Base-by-base conservation (phyloP, 257 asterid species). In the Sherardia arvensis region DNA sequence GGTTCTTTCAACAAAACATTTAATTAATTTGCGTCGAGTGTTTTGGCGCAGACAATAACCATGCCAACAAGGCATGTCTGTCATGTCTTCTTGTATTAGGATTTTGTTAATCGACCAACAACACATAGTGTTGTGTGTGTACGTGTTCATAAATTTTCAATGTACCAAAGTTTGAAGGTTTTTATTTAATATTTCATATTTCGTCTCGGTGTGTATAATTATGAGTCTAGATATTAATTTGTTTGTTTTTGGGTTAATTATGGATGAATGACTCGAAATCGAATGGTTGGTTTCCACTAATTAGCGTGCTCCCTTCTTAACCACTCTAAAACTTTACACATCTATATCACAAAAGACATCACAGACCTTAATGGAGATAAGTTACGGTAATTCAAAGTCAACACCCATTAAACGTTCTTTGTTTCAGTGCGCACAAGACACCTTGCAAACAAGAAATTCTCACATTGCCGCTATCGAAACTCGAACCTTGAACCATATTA, bases 31-130 rank as follows among this genome's bases (percentile, higher is more conserved):
- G 64, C 30, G 22, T 45, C 59, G 47, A 40, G 15, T n/a, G n/a
- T 47, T 14, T 40, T 59, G 56, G 32, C 36, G 33, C 48, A 27
- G 64, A 72, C 64, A 72, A 66, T 66, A 51, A 62, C 53, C 40
- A 48, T 29, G 29, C 55, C 17, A 53, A 26, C 58, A 69, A 14
- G 64, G 58, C 73, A 51, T 65, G 7, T 17, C 0, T n/a, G 61
- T 65, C 61, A 20, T 32, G 61, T 51, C 51, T 43, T 43, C 51
- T 43, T 43, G 51, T 43, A 1, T 15, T 14, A 49, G 69, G 69
- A 15, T 65, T 65, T 62, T 65, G 29, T 65, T 43, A 15, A 43
- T 43, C 21, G 17, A 1, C 20, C 21, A 43, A 1, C 20, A 43
- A 15, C 51, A 11, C 18, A 38, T 2, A 10, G 47, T 38, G 47